Evolutionary conservation across 1,139 yeast genomes (phyloP).

Genomic region (Komagataea norvegica): DNA sequence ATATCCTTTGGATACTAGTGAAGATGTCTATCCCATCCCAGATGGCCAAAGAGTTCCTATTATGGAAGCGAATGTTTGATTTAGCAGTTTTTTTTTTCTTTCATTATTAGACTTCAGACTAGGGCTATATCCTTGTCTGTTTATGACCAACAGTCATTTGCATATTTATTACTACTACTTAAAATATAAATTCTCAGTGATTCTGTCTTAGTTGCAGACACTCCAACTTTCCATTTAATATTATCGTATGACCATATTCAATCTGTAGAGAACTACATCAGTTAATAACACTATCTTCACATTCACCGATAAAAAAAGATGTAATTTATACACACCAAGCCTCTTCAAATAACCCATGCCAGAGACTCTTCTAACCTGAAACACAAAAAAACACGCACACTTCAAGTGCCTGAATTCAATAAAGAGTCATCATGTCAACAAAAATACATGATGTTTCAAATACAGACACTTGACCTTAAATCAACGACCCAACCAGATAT

Average conservation of each 20-base stretch:
- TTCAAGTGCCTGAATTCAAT: background rate
- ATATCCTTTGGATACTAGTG: slow-evolving; percentile 18
- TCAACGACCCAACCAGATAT: slow-evolving; percentile 1
- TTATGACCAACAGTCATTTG: too few species aligned
- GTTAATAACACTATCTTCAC: background rate
- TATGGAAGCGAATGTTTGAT: too few species aligned
- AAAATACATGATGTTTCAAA: background rate
- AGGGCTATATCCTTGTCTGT: too few species aligned
- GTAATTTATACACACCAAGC: background rate
- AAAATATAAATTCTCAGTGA: background rate
- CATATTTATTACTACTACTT: background rate
- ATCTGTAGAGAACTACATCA: too few species aligned
- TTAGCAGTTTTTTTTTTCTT: too few species aligned
- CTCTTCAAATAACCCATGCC: slow-evolving; percentile 2
- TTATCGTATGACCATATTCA: too few species aligned
- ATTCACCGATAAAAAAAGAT: background rate
- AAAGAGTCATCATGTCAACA: background rate
- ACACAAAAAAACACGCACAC: background rate
- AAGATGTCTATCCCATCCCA: slow-evolving; percentile 22
- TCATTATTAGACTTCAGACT: too few species aligned
- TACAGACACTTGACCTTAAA: background rate
- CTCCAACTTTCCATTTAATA: too few species aligned
- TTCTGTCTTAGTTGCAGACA: too few species aligned
- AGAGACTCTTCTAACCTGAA: slow-evolving; percentile 3
- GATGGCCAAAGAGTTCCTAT: slow-evolving; percentile 15